These are phyloP conservation scores for Diaporthe nobilis DNA, from an alignment of 2,329 filamentous ascomycete genomes.

Conservation along the genomic window DNA sequence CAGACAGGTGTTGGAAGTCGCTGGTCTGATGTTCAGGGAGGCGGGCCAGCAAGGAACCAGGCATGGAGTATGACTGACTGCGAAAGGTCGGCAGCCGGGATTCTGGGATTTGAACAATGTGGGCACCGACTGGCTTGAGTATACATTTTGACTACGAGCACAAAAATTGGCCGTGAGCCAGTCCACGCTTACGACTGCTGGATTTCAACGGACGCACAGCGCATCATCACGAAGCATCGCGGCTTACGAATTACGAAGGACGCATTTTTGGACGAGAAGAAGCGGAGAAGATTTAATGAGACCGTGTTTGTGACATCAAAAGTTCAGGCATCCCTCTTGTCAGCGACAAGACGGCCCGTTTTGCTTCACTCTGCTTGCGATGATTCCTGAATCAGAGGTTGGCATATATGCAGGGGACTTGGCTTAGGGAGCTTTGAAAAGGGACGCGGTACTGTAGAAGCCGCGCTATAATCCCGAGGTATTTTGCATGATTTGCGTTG, in stretches of 20 bases:
- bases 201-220: background rate
- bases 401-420: background rate
- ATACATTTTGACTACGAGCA: background rate
- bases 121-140: background rate
- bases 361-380: slow-evolving; percentile 19
- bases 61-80: background rate
- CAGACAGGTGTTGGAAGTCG: background rate
- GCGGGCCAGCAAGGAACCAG: background rate
- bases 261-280: slow-evolving; percentile 8
- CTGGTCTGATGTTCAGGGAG: background rate
- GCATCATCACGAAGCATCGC: slow-evolving; percentile 17
- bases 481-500: slow-evolving; percentile 10
- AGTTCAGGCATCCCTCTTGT: slow-evolving; percentile 18
- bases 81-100: background rate
- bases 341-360: background rate
- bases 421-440: background rate
- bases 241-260: slow-evolving; percentile 25
- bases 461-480: background rate
- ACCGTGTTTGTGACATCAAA: background rate
- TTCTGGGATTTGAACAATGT: background rate
- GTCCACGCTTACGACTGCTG: background rate
- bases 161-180: background rate
- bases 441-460: background rate
- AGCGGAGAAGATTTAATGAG: background rate
- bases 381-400: background rate